Conservation (phyloP, 2,329 filamentous ascomycete species). For the Trichoderma hamatum region DNA sequence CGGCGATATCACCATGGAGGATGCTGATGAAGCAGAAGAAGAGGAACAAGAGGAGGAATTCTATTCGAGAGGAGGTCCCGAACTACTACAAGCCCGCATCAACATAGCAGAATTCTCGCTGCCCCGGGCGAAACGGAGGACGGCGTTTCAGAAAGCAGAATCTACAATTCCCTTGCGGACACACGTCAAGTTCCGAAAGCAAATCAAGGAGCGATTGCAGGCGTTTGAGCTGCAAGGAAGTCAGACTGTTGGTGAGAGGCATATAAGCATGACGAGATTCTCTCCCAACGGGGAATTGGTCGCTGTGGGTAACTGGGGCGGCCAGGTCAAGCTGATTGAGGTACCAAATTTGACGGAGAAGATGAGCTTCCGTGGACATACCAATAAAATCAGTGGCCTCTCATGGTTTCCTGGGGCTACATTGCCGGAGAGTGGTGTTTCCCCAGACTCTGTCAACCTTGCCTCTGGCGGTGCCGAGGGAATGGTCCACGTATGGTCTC, state of each 20-base stretch:
- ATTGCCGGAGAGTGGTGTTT: conserved; percentile 69
- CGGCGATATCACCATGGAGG: conserved; percentile 65
- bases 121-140: conserved; percentile 75
- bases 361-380: conserved; percentile 78
- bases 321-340: conserved; percentile 81
- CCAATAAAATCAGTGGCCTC: conserved; percentile 84
- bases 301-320: conserved; percentile 91
- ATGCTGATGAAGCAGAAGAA: conserved; percentile 64
- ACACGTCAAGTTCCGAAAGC: conserved; percentile 90
- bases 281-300: conserved; percentile 81
- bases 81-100: conserved; percentile 74
- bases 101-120: conserved; percentile 83
- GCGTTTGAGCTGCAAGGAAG: conserved; percentile 90
- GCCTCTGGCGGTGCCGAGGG: conserved; percentile 90
- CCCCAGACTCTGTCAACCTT: conserved; percentile 75
- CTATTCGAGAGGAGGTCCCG: conserved; percentile 80
- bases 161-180: conserved; percentile 81
- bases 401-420: conserved; percentile 89
- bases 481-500: conserved; percentile 85
- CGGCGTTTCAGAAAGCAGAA: conserved; percentile 78
- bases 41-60: conserved; percentile 89
- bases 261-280: conserved; percentile 90
- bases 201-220: conserved; percentile 78
- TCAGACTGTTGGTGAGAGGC: conserved; percentile 87
- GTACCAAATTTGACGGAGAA: conserved; percentile 82